Evolutionary conservation across 257 asterid species (phyloP), one percentile per base, ranked within the genome.

Genomic region (Scutellaria minor): DNA sequence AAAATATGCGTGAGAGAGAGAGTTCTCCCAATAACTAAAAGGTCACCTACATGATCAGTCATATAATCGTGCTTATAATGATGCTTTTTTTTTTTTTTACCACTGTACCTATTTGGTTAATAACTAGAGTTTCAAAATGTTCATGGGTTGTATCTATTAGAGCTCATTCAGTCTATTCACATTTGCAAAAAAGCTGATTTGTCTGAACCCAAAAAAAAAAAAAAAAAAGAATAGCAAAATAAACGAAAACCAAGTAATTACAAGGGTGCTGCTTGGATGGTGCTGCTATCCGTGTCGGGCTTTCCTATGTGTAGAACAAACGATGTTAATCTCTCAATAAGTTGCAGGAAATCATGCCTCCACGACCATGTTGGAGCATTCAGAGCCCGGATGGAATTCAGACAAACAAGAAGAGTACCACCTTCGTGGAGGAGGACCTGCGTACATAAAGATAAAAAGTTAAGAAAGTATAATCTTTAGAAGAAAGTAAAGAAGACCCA

Each of bases 401-500:
- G 80, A 74, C 98, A 95, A 64, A 95, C 97, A 7, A 95, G 79
- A 76, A 92, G 96, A 1, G 99, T 95, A 55, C 98, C 99, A 6
- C 99, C 99, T 82, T 95, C 99, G 60, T 95, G 99, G 77, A 95
- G 86, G 64, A 90, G 93, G 62, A 95, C 98, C 98, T 95, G 87
- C 77, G 81, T 15, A 65, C 51, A 66, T 10, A 18, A 45, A 40
- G 18, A 27, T 37, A 46, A 60, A 6, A n/a, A 14, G 10, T 64
- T 37, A 10, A 37, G 35, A 40, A 40, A 8, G 39, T 24, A 3
- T 9, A 48, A 0, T 6, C 12, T 9, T 44, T 44, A 44, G 12
- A 44, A 44, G 8, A 7, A 44, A 44, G 11, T 44, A 44, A 44
- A 63, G 37, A 31, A 3, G 37, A 31, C 37, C 37, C 37, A 31